These are phyloP conservation scores for Nemania sp. DNA, from an alignment of 2,329 filamentous ascomycete genomes.

Conservation along the genomic window DNA sequence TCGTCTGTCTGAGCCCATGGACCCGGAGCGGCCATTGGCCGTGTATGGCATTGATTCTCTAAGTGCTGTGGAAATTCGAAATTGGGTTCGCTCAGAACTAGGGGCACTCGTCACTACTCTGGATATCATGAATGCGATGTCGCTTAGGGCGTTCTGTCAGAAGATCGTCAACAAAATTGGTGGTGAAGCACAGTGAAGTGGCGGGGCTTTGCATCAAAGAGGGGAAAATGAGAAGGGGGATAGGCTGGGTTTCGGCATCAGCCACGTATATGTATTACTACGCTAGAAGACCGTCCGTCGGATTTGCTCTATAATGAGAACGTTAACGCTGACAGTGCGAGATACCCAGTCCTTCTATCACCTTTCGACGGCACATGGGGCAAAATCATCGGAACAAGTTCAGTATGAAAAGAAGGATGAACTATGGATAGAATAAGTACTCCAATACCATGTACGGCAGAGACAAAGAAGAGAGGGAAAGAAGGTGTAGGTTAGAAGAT, in stretches of 20 bases:
- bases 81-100: slow-evolving; percentile 29
- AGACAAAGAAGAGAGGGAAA: background rate
- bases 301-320: no score
- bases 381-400: no score
- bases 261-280: background rate
- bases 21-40: slow-evolving; percentile 2
- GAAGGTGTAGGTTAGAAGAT: background rate
- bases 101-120: slow-evolving; percentile 33
- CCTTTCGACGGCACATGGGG: no score
- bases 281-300: no score
- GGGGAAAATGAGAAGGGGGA: no score
- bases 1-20: slow-evolving; percentile 7
- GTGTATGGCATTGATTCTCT: slow-evolving; percentile 18
- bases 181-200: background rate
- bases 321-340: no score
- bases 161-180: slow-evolving; percentile 26
- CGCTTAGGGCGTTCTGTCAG: slow-evolving; percentile 34
- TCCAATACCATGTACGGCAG: no score
- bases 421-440: no score
- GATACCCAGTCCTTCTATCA: no score
- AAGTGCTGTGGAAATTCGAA: slow-evolving; percentile 6
- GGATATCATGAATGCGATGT: slow-evolving; percentile 37
- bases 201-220: no score
- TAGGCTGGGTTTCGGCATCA: no score
- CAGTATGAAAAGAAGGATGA: no score